Evolutionary conservation across 2,329 filamentous ascomycete genomes (phyloP).

Genomic region (Neocatenulostroma microsporum): DNA sequence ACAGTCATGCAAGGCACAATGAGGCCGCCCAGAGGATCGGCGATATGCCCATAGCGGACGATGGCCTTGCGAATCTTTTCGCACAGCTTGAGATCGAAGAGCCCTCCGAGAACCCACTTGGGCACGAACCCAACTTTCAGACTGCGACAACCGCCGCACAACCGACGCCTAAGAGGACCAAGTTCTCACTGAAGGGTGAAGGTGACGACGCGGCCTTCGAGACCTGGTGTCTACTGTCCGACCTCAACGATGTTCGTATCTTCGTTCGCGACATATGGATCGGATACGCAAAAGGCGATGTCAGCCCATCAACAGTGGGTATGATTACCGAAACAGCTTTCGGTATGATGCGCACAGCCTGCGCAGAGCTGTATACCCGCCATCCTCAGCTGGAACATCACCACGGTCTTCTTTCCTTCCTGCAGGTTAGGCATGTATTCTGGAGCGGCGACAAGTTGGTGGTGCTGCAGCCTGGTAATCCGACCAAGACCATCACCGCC

Average conservation of each 20-base stretch:
- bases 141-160: no score
- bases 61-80: neutral
- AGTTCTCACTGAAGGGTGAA: no score
- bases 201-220: neutral
- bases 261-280: constrained; percentile 5
- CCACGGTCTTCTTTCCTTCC: no score
- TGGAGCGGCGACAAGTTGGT: neutral
- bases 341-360: constrained; percentile 4
- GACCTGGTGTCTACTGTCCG: constrained; percentile 7
- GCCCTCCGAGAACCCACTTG: neutral
- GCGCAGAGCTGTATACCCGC: neutral
- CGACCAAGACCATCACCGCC: no score
- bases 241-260: constrained; percentile 8
- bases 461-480: no score
- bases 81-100: neutral
- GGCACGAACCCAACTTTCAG: no score
- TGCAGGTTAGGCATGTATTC: no score
- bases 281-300: constrained; percentile 6
- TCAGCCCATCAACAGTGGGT: constrained; percentile 2
- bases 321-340: constrained; percentile 6
- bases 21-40: no score
- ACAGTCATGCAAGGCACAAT: no score
- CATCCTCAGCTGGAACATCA: neutral
- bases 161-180: no score
- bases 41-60: no score